Evolutionary conservation across 148 eudicot species (phyloP), one percentile per base, ranked within the genome.

Genomic region (Rhododendron williamsianum): DNA sequence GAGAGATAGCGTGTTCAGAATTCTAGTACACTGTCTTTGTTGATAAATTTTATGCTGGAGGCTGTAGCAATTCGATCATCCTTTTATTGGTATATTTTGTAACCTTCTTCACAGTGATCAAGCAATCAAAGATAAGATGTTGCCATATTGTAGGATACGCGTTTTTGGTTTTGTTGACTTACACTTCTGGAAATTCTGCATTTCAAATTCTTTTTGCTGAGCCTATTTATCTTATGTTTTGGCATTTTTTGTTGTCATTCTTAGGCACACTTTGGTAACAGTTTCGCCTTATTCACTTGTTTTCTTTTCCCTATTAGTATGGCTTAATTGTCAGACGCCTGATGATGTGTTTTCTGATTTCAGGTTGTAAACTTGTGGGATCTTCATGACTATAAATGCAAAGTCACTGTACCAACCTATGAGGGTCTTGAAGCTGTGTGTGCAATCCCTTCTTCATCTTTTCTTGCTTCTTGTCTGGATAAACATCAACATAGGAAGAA

Each of bases 281-380:
- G 45, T 9, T 46, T 65, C 3, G 10, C 19, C 18, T 67, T 65
- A 27, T 60, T 81, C 73, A 11, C 19, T 38, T 3, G 41, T 25
- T 41, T 2, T 46, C 76, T 48, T n/a, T 83, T 13, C 21, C 35
- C 9, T 45, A 5, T 51, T 21, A 7, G 43, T 52, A 21, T 80
- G 84, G 15, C 9, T 51, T 43, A 60, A n/a, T 16, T 58, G 65
- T 35, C 36, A 54, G 81, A 13, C 6, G 65, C 43, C 35, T 52
- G 49, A 83, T 78, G 73, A 87, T 35, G 30, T 76, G 45, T 76
- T 35, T 16, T 38, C 49, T 82, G 30, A 78, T 76, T 91, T 83
- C 91, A 96, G 98, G 98, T 97, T 87, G 98, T 97, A 23, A 93
- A 94, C 88, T 65, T 97, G 85, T 97, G 99, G 99, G 94, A 94